Evolutionary conservation across 176 grass and related monocot genomes (phyloP).

Genomic region (Oryza nivara): DNA sequence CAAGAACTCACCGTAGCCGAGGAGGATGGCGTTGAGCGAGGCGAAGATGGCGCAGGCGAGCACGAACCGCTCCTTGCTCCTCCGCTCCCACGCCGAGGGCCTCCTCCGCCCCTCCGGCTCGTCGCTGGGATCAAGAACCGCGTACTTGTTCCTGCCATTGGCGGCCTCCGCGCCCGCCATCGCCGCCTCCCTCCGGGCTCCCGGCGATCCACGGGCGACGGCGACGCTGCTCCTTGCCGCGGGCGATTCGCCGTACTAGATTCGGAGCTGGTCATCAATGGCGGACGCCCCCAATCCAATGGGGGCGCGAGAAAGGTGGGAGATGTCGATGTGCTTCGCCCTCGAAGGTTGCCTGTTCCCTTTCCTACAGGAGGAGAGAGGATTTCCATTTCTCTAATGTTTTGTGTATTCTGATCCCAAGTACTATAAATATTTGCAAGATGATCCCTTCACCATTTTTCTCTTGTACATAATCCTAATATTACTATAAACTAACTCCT

Average conservation of each 20-base stretch:
- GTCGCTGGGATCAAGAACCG: slow-evolving; percentile 39
- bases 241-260: not conserved
- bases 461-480: no score
- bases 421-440: not conserved
- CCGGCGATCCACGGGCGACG: not conserved
- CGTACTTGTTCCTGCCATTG: slow-evolving; percentile 49
- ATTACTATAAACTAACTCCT: no score
- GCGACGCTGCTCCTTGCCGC: not conserved
- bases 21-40: slow-evolving; percentile 64
- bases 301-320: slow-evolving; percentile 47
- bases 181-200: slow-evolving; percentile 14
- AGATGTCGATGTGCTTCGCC: slow-evolving; percentile 40
- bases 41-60: slow-evolving; percentile 54
- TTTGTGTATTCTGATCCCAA: not conserved
- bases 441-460: not conserved
- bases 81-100: slow-evolving; percentile 30
- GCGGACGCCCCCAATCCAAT: slow-evolving; percentile 18
- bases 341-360: slow-evolving; percentile 21
- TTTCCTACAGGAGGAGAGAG: slow-evolving; percentile 15
- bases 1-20: slow-evolving; percentile 60
- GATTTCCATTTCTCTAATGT: not conserved
- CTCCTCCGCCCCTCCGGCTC: slow-evolving; percentile 31
- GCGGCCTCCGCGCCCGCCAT: slow-evolving; percentile 28
- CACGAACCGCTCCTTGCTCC: slow-evolving; percentile 48
- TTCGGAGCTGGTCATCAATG: slow-evolving; percentile 39